Evolutionary conservation across 371 early-diverging fungal species (phyloP), one percentile per base, ranked within the genome.

Genomic region (Rhizopus sp.): DNA sequence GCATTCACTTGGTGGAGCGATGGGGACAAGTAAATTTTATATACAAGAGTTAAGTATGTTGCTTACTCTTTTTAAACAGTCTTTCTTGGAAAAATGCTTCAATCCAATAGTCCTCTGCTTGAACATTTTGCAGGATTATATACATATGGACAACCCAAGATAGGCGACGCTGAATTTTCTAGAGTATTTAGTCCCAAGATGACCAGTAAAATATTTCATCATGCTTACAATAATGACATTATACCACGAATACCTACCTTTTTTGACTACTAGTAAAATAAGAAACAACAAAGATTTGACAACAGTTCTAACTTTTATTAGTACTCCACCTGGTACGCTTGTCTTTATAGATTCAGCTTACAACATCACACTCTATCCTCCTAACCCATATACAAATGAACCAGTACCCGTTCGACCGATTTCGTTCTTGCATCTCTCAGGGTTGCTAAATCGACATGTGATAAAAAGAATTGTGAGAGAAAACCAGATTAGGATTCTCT

Each of bases 21-120:
- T 75, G 32, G 73, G 66, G 7, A 73, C 76, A 29, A 73, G 78
- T 78, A 69, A 66, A 68, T 39, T 6, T 7, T 15, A 4, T 29
- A 23, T 34, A 9, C 10, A 35, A n/a, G 8, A 12, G 8, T 3
- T 5, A 44, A 23, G 7, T 12, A 16, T 12, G 15, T 15, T 7
- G 37, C 17, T 40, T 34, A 34, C 4, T 53, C 9, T 33, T 12
- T 50, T 41, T 16, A 7, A 13, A 3, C 46, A 78, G 78, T 82
- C 42, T 84, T 84, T 51, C 62, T 84, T 31, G 82, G 76, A 3
- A 84, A 84, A 53, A 81, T 84, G 85, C 60, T 82, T 7, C 82
- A 84, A 42, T 75, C 76, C 33, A 69, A 80, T 7, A 81, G 81
- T 15, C 79, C 80, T 3, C 63, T 84, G 5, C 51, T 84, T 9